These are phyloP conservation scores for Alternaria solani DNA, from an alignment of 2,329 filamentous ascomycete genomes.

Conservation along the genomic window DNA sequence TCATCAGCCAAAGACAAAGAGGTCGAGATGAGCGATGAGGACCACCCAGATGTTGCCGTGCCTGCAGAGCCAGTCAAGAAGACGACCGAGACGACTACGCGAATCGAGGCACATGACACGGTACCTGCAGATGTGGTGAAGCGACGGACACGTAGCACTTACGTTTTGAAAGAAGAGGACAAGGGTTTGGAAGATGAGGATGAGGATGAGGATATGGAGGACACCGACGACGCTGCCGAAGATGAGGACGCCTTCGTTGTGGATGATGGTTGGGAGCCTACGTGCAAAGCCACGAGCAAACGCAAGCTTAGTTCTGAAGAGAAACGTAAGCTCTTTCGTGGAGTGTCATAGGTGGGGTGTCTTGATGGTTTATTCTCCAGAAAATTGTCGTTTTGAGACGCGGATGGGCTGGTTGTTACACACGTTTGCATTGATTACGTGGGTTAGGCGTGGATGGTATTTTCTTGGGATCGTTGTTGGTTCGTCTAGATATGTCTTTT, in stretches of 20 bases:
- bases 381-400: neutral
- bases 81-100: neutral
- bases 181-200: no score
- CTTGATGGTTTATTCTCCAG: neutral
- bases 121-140: neutral
- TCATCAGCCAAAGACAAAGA: neutral
- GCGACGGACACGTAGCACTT: neutral
- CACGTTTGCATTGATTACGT: neutral
- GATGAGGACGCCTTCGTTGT: neutral
- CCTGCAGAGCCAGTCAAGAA: neutral
- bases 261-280: neutral
- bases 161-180: neutral
- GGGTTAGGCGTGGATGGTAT: neutral
- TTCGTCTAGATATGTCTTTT: neutral
- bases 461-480: neutral
- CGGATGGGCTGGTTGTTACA: neutral
- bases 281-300: neutral
- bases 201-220: neutral
- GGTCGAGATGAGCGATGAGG: neutral
- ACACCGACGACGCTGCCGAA: neutral
- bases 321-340: neutral
- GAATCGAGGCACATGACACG: neutral
- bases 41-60: neutral
- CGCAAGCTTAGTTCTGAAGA: constrained; percentile 1
- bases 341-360: neutral